Conservation (phyloP, 208 protist genomes). For the Trypanosoma melophagium region DNA sequence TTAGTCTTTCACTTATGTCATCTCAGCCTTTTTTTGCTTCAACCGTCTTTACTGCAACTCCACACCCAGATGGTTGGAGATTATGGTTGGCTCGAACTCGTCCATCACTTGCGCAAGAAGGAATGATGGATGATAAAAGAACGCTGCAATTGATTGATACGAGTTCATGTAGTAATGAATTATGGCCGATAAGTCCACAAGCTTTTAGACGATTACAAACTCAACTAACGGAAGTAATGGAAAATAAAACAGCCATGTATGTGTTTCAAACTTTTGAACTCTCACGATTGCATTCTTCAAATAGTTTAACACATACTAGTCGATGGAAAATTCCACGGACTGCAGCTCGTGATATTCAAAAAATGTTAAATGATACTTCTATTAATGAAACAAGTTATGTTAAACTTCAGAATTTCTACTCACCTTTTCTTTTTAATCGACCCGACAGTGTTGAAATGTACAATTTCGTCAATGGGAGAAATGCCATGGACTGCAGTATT, state of each 20-base stretch:
- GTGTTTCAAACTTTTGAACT: slow-evolving; percentile 42
- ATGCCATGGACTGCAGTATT: slow-evolving; percentile 53
- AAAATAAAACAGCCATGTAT: slow-evolving; percentile 30
- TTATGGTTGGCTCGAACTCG: slow-evolving; percentile 57
- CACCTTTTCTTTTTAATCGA: slow-evolving; percentile 63
- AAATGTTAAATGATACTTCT: slow-evolving; percentile 29
- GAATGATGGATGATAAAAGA: slow-evolving; percentile 25
- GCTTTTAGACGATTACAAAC: slow-evolving; percentile 24
- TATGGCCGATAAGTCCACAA: slow-evolving; percentile 63
- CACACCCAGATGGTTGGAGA: slow-evolving; percentile 31
- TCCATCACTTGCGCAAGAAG: slow-evolving; percentile 44
- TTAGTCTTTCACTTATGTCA: slow-evolving; percentile 58
- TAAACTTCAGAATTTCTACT: slow-evolving; percentile 38
- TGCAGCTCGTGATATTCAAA: slow-evolving; percentile 35
- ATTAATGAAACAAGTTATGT: slow-evolving; percentile 9
- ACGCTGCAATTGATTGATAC: slow-evolving; percentile 56
- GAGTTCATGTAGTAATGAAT: slow-evolving; percentile 47
- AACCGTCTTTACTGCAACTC: slow-evolving; percentile 29
- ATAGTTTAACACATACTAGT: slow-evolving; percentile 24
- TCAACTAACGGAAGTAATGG: slow-evolving; percentile 31
- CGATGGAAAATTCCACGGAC: slow-evolving; percentile 42
- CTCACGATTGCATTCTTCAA: slow-evolving; percentile 18
- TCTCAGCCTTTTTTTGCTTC: slow-evolving; percentile 52
- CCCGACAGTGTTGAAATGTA: slow-evolving; percentile 26
- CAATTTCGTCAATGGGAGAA: slow-evolving; percentile 22